Evolutionary conservation across 345 rosid genomes (phyloP).

Genomic region (Aethionema arabicum): DNA sequence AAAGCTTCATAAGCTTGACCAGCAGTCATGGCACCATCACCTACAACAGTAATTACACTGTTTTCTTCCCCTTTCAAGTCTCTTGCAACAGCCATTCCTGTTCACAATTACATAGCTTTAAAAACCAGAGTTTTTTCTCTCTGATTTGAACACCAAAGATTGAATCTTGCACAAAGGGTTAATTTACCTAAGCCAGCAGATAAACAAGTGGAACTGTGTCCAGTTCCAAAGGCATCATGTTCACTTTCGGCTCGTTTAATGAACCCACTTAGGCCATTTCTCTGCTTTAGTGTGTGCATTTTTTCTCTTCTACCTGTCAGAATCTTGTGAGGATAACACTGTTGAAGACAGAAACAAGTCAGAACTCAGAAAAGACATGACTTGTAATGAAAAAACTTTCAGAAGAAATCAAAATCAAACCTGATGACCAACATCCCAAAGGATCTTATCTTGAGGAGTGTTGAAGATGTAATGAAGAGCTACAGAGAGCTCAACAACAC

Average conservation of each 20-base stretch:
- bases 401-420: slow-evolving; percentile 28
- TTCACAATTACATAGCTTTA: neutral
- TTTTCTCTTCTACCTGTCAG: slow-evolving; percentile 90
- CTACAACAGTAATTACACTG: slow-evolving; percentile 77
- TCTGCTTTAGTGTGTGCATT: slow-evolving; percentile 89
- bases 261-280: slow-evolving; percentile 85
- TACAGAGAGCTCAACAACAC: slow-evolving; percentile 97
- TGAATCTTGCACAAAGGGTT: neutral
- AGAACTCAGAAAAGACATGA: too few species aligned
- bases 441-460: slow-evolving; percentile 79
- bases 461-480: slow-evolving; percentile 96
- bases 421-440: slow-evolving; percentile 99
- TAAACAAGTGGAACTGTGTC: slow-evolving; percentile 91
- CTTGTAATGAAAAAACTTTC: neutral
- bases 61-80: slow-evolving; percentile 78
- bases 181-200: slow-evolving; percentile 94
- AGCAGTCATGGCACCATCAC: slow-evolving; percentile 99
- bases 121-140: too few species aligned
- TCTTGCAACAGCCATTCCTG: slow-evolving; percentile 97
- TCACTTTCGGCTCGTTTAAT: slow-evolving; percentile 90
- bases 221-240: slow-evolving; percentile 89
- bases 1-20: slow-evolving; percentile 99
- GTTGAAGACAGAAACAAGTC: neutral
- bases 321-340: slow-evolving; percentile 96
- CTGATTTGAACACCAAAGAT: neutral